Percentiles rank a stretch among this genome's conserved stretches.
These are phyloP conservation scores for Talaromyces pinophilus DNA, from an alignment of 2,329 filamentous ascomycete genomes.

Conservation along the genomic window DNA sequence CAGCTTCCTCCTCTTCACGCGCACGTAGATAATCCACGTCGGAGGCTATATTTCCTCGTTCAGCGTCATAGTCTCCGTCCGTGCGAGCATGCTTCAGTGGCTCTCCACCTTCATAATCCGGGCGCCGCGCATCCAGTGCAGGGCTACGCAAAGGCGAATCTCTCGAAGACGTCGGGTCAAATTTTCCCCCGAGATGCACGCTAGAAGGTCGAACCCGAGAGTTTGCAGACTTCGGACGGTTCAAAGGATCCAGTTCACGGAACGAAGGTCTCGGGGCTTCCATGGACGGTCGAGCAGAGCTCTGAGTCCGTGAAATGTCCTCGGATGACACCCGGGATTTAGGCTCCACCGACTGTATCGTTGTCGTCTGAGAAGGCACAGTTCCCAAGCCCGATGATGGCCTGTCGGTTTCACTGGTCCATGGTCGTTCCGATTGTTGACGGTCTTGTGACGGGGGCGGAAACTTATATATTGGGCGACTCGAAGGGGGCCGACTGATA, in stretches of 20 bases:
- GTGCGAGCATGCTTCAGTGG: constrained; percentile 38
- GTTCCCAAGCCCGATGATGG: constrained; percentile 31
- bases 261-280: constrained; percentile 68
- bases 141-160: constrained; percentile 66
- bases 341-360: constrained; percentile 45
- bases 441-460: constrained; percentile 49
- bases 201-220: constrained; percentile 73
- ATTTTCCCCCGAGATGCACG: constrained; percentile 77
- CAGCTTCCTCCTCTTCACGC: constrained; percentile 66
- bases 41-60: constrained; percentile 65
- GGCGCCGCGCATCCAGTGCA: constrained; percentile 37
- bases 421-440: constrained; percentile 49
- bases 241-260: constrained; percentile 60
- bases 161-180: constrained; percentile 69
- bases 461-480: constrained; percentile 56
- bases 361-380: constrained; percentile 37
- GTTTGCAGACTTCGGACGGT: constrained; percentile 64
- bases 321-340: constrained; percentile 55
- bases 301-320: constrained; percentile 53
- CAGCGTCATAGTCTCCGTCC: constrained; percentile 38
- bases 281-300: constrained; percentile 66
- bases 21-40: constrained; percentile 81
- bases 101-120: constrained; percentile 40
- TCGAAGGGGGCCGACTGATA: constrained; percentile 34
- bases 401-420: constrained; percentile 36